Conservation (phyloP, 768 basidiomycete species). For the Serendipita sp. region DNA sequence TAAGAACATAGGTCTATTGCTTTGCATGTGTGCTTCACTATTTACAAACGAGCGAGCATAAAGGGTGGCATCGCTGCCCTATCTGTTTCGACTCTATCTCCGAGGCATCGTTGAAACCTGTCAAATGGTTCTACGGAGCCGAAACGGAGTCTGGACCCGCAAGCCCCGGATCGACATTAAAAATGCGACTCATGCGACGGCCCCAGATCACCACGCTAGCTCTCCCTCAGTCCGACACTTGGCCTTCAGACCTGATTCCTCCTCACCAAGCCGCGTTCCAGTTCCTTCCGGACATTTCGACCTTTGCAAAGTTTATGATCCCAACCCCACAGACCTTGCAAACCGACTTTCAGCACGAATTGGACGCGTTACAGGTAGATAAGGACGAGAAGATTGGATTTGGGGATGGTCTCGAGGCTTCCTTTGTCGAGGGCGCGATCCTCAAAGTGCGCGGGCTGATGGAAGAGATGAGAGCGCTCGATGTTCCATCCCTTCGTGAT, state of each 20-base stretch:
- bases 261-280: slow-evolving; percentile 91
- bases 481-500: slow-evolving; percentile 46
- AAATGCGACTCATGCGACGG: slow-evolving; percentile 81
- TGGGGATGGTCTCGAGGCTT: slow-evolving; percentile 60
- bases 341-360: slow-evolving; percentile 52
- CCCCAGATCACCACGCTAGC: slow-evolving; percentile 93
- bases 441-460: slow-evolving; percentile 66
- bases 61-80: slow-evolving; percentile 84
- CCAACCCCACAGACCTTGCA: slow-evolving; percentile 78
- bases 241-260: slow-evolving; percentile 86
- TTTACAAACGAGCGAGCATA: slow-evolving; percentile 62
- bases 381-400: slow-evolving; percentile 45
- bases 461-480: slow-evolving; percentile 60
- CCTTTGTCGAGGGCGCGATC: slow-evolving; percentile 69
- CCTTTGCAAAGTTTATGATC: slow-evolving; percentile 90
- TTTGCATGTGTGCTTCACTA: slow-evolving; percentile 90
- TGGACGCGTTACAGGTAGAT: slow-evolving; percentile 58
- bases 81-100: slow-evolving; percentile 92
- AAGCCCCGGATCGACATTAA: slow-evolving; percentile 23
- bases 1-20: slow-evolving; percentile 62
- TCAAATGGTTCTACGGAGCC: slow-evolving; percentile 67
- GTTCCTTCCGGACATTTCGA: slow-evolving; percentile 82
- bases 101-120: slow-evolving; percentile 78
- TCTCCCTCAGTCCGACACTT: slow-evolving; percentile 76
- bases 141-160: not conserved